A percentile compares a stretch with the other conserved stretches of the same genome.
Evolutionary conservation across 495 filamentous ascomycete species (phyloP).

Genomic region (Astrothelium subdiscretum): DNA sequence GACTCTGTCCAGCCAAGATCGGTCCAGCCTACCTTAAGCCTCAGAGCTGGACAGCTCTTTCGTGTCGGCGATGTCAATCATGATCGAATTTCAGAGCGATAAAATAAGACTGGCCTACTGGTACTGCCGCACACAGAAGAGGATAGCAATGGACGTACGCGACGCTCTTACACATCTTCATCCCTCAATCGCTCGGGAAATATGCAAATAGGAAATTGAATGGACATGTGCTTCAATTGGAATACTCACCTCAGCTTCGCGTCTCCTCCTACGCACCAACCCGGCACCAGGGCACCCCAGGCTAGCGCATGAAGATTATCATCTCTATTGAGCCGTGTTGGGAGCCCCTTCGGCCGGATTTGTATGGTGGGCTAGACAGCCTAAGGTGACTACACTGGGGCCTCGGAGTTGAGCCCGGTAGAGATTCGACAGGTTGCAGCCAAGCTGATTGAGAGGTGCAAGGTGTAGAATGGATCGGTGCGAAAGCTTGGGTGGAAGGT

Average conservation of each 20-base stretch:
- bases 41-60: background rate
- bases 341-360: background rate
- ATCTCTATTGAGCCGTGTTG: background rate
- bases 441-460: background rate
- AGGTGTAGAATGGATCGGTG: background rate
- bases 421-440: background rate
- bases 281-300: background rate
- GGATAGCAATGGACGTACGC: background rate
- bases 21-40: background rate
- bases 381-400: no score
- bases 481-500: background rate
- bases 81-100: background rate
- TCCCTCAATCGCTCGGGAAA: background rate
- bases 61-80: background rate
- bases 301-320: background rate
- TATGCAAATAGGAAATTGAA: background rate
- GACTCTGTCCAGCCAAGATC: background rate
- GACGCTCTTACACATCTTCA: background rate
- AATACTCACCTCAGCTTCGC: background rate
- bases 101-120: background rate
- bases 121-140: background rate
- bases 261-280: background rate
- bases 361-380: background rate
- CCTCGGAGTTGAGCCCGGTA: background rate
- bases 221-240: background rate